Conservation (phyloP, 345 rosid genomes). For the Eucalyptus microcorys region DNA sequence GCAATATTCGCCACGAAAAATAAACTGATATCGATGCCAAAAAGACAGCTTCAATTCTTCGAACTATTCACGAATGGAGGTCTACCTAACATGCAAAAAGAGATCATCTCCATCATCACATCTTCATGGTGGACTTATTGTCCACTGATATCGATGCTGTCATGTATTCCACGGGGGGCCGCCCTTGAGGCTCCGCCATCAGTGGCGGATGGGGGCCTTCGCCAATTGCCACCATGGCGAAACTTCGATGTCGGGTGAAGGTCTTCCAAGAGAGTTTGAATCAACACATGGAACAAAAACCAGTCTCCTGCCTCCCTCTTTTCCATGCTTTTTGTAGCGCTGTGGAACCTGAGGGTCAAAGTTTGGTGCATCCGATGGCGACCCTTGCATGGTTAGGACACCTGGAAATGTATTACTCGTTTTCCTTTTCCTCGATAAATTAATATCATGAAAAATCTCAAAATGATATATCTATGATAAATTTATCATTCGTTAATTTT, state of each 20-base stretch:
- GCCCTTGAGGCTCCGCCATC: background rate
- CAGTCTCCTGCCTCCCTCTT: background rate
- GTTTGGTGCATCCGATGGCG: background rate
- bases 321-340: no score
- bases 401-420: background rate
- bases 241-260: no score
- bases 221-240: background rate
- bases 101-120: background rate
- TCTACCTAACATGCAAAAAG: background rate
- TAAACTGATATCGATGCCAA: no score
- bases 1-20: background rate
- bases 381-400: background rate
- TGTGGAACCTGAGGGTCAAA: background rate
- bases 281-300: background rate
- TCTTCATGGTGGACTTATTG: background rate
- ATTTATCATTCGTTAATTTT: fast-evolving
- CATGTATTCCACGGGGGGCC: background rate
- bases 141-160: background rate
- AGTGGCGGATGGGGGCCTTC: background rate
- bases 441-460: no score
- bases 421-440: fast-evolving
- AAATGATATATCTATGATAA: no score
- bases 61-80: background rate
- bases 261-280: background rate
- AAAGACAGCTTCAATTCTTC: background rate